Percentiles rank a stretch among this genome's conserved stretches.
These are phyloP conservation scores for Coemansia sp. DNA, from an alignment of 192 early-diverging fungal species.

Conservation along the genomic window DNA sequence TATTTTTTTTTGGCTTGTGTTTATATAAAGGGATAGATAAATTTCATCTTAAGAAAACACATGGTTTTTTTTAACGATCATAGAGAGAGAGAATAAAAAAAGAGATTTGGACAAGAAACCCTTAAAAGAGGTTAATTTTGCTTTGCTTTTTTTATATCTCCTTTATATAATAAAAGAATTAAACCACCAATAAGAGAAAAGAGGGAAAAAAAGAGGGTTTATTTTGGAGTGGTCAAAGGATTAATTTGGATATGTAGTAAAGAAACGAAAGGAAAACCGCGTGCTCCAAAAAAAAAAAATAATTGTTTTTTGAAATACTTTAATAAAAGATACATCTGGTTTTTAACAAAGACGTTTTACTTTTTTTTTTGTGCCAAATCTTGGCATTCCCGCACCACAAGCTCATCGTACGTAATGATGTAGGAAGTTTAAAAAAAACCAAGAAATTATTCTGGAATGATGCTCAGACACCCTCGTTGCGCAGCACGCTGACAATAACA, in stretches of 20 bases:
- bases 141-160: too few relatives aligned
- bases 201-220: too few relatives aligned
- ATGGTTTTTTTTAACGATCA: not conserved
- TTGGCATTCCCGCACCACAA: too few relatives aligned
- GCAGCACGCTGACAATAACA: slow-evolving; percentile 4
- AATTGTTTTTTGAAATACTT: not conserved
- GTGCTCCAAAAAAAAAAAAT: not conserved
- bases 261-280: slow-evolving; percentile 2
- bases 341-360: not conserved
- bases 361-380: too few relatives aligned
- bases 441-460: not conserved
- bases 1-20: too few relatives aligned
- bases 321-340: not conserved
- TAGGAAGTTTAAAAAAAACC: not conserved
- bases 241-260: not conserved
- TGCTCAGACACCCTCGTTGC: slow-evolving; percentile 24
- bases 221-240: not conserved
- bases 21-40: too few relatives aligned
- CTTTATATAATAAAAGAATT: too few relatives aligned
- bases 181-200: too few relatives aligned
- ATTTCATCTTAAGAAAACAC: too few relatives aligned
- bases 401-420: too few relatives aligned
- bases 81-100: not conserved
- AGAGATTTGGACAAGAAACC: too few relatives aligned
- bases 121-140: too few relatives aligned